Evolutionary conservation across 345 rosid genomes (phyloP).

Genomic region (Brassica rapa): DNA sequence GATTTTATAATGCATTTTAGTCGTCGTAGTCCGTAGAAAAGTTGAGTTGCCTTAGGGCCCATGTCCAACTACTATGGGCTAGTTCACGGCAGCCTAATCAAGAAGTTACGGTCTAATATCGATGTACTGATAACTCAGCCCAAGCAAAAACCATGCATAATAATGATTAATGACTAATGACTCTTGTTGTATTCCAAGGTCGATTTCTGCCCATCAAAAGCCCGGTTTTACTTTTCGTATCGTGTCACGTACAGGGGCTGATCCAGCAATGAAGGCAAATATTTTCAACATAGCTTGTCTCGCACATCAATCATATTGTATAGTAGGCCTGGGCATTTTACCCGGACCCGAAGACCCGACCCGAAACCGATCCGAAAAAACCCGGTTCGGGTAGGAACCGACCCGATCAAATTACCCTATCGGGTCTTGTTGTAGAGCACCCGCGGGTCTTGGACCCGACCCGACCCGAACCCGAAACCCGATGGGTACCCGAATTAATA

Average conservation of each 20-base stretch:
- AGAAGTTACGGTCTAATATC: neutral
- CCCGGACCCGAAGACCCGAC: too few species aligned
- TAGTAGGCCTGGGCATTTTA: too few species aligned
- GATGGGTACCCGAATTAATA: too few species aligned
- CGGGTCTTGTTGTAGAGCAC: too few species aligned
- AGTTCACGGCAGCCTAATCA: neutral
- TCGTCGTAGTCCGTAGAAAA: neutral
- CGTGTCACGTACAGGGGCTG: neutral
- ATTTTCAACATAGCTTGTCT: neutral
- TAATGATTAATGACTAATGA: neutral
- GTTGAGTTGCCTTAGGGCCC: neutral
- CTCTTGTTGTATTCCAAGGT: neutral
- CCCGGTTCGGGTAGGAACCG: too few species aligned
- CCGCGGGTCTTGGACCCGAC: too few species aligned
- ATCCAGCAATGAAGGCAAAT: neutral
- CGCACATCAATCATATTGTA: neutral
- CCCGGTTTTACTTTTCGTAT: neutral
- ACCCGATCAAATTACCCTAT: too few species aligned
- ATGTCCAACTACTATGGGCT: neutral
- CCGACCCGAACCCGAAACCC: too few species aligned
- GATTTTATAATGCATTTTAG: neutral
- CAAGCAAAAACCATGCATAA: neutral
- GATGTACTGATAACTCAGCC: neutral
- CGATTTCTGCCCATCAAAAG: neutral
- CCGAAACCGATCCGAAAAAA: too few species aligned